Conservation (phyloP, 2,329 filamentous ascomycete species). For the Teratosphaeria pseudoeucalypti region DNA sequence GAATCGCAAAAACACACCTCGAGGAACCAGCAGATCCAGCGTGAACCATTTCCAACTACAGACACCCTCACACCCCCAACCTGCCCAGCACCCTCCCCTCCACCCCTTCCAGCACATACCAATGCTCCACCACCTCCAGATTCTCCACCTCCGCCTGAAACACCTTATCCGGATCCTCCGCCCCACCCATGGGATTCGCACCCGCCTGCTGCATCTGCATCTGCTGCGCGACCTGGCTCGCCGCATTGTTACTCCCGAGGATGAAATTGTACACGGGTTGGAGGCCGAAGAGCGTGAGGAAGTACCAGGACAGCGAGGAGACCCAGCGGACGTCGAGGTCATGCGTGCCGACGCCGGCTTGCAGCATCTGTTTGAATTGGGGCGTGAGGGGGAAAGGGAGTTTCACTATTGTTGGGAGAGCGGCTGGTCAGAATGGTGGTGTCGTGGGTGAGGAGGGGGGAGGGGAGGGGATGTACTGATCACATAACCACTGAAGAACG, state of each 20-base stretch:
- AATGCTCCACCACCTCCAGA: slow-evolving; percentile 85
- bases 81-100: slow-evolving; percentile 66
- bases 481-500: slow-evolving; percentile 96
- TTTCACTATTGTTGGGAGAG: slow-evolving; percentile 54
- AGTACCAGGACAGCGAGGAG: slow-evolving; percentile 97
- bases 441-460: not conserved
- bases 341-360: slow-evolving; percentile 88
- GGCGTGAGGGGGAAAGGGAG: slow-evolving; percentile 93
- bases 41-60: not conserved
- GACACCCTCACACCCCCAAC: not conserved
- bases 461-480: slow-evolving; percentile 57
- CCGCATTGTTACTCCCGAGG: slow-evolving; percentile 89
- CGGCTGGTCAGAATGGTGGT: too few relatives aligned
- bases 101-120: slow-evolving; percentile 79
- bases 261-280: slow-evolving; percentile 97
- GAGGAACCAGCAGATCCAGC: not conserved
- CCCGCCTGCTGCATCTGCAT: slow-evolving; percentile 38
- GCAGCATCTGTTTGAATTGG: slow-evolving; percentile 99
- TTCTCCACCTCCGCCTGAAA: slow-evolving; percentile 92
- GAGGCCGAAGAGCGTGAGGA: slow-evolving; percentile 89
- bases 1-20: too few relatives aligned
- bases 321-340: slow-evolving; percentile 98
- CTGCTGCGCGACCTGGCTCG: slow-evolving; percentile 80
- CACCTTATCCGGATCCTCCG: slow-evolving; percentile 90
- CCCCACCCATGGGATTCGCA: slow-evolving; percentile 67